Conservation (phyloP, 805 yeast species). For the Saccharomycopsis oosterbeekiorum region DNA sequence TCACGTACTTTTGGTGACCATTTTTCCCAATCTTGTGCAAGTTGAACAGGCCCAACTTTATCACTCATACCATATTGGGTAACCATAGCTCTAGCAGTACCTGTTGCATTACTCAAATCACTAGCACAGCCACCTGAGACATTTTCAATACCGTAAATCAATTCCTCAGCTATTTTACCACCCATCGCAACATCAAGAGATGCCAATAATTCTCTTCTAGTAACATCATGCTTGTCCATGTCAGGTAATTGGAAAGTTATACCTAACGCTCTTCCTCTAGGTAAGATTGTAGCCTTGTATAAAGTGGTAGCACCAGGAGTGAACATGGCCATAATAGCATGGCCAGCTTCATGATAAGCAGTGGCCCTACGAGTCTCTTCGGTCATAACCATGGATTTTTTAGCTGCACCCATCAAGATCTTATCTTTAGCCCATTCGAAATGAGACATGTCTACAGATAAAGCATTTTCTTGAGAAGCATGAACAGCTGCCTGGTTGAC, state of each 20-base stretch:
- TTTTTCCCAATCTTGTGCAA: conserved; percentile 85
- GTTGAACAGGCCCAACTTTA: conserved; percentile 81
- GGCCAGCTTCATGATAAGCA: conserved; percentile 99
- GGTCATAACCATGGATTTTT: conserved; percentile 94
- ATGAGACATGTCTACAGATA: conserved; percentile 81
- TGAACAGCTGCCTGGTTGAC: conserved; percentile 97
- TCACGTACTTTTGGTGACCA: conserved; percentile 89
- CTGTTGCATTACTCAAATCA: conserved; percentile 82
- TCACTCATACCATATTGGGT: conserved; percentile 95
- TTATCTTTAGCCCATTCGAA: conserved; percentile 99
- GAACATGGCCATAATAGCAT: conserved; percentile 94
- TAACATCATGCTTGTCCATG: conserved; percentile 93
- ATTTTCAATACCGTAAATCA: conserved; percentile 81
- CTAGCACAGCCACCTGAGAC: conserved; percentile 94
- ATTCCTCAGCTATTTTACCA: conserved; percentile 94
- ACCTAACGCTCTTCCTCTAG: conserved; percentile 95
- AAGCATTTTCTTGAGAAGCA: conserved; percentile 88
- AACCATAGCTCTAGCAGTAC: conserved; percentile 93
- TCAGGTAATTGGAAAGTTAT: conserved; percentile 96
- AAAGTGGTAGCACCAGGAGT: conserved; percentile 91
- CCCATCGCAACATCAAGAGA: conserved; percentile 98
- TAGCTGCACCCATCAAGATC: conserved; percentile 95
- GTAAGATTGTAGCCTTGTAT: conserved; percentile 93
- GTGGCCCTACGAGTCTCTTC: conserved; percentile 90
- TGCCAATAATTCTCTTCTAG: conserved; percentile 82